These are phyloP conservation scores for Elsinoe fawcettii DNA, from an alignment of 2,329 filamentous ascomycete genomes.

Conservation along the genomic window DNA sequence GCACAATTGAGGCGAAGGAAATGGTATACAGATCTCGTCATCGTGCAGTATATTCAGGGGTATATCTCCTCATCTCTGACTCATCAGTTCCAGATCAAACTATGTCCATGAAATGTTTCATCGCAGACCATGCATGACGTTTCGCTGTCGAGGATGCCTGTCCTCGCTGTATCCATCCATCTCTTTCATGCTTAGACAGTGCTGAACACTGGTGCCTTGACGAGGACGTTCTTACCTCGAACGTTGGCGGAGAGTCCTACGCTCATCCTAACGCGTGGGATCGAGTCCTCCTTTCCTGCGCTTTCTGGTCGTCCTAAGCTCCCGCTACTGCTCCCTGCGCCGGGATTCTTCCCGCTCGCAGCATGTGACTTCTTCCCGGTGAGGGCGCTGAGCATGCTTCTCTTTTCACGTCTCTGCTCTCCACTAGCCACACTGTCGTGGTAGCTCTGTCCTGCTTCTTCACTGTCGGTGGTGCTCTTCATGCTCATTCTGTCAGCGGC, in stretches of 20 bases:
- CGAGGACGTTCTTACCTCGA: conserved; percentile 41
- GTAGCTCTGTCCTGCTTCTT: conserved; percentile 23
- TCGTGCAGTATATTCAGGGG: conserved; percentile 10
- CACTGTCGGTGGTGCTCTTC: conserved; percentile 29
- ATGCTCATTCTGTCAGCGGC: conserved; percentile 35
- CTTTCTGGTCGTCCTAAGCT: conserved; percentile 35
- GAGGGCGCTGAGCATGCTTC: conserved; percentile 38
- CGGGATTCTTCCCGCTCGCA: conserved; percentile 30
- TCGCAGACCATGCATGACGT: background rate
- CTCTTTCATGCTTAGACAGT: conserved; percentile 14
- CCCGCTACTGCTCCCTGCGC: conserved; percentile 29
- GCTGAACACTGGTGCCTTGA: conserved; percentile 39
- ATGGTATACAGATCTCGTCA: background rate
- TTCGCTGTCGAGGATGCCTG: background rate
- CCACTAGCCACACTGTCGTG: conserved; percentile 16
- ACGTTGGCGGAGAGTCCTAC: conserved; percentile 42
- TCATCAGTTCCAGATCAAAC: background rate
- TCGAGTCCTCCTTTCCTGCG: conserved; percentile 34
- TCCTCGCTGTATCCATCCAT: background rate
- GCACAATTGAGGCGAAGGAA: background rate
- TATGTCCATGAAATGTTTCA: background rate
- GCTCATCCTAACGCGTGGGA: conserved; percentile 41
- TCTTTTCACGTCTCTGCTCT: conserved; percentile 23
- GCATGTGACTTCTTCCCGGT: conserved; percentile 33
- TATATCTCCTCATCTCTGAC: background rate